Evolutionary conservation across 441 rosid species (phyloP).

Genomic region (Rhodomyrtus psidioides): DNA sequence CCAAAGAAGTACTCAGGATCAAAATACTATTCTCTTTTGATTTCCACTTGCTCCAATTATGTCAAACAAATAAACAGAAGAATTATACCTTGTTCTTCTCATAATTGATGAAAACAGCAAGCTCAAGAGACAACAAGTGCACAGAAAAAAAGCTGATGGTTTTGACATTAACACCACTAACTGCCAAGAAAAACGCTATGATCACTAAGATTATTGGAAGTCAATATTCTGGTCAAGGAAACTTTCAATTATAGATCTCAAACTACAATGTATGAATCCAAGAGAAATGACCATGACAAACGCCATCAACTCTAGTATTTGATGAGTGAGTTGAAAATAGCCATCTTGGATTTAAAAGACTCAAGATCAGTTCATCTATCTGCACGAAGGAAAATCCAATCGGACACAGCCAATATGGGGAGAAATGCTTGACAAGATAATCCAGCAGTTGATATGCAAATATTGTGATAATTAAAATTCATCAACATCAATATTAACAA

Average conservation of each 20-base stretch:
- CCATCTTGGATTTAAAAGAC: neutral
- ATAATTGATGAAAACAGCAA: neutral
- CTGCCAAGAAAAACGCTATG: neutral
- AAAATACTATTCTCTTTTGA: neutral
- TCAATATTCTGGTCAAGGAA: neutral
- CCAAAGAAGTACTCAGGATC: neutral
- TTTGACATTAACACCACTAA: neutral
- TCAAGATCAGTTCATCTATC: neutral
- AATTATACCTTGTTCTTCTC: neutral
- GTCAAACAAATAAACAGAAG: neutral
- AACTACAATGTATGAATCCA: neutral
- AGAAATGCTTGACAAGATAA: neutral
- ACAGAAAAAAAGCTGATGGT: neutral
- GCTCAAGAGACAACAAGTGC: neutral
- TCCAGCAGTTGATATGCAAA: neutral
- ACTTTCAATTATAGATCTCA: neutral
- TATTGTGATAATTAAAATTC: neutral
- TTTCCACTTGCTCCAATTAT: neutral
- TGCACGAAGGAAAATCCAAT: neutral
- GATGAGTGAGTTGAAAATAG: neutral
- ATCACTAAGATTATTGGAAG: neutral
- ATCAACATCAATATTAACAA: too few species aligned
- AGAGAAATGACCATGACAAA: neutral
- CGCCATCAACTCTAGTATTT: neutral
- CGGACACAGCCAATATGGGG: neutral